Base-by-base conservation (phyloP, 805 yeast genomes). In the Starmerella cellae region DNA sequence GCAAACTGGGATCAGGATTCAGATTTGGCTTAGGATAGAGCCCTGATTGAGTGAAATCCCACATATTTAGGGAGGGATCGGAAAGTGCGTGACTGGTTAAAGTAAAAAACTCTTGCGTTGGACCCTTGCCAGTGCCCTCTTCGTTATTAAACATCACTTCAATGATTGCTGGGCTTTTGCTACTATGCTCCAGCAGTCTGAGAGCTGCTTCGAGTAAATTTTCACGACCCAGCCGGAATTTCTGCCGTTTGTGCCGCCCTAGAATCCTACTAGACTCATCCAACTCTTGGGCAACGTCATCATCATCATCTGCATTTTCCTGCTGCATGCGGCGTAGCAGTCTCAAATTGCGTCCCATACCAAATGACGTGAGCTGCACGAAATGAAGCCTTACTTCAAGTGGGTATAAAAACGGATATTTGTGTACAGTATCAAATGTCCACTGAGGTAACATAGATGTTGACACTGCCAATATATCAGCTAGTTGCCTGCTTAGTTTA, bases 71-170 rank as follows among this genome's bases (percentile, higher is more conserved):
- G 22, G 67, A 67, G 39, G 67, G 69, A 49, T 64, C 68, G 1
- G 79, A 64, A 57, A 88, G 84, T 48, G 78, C 85, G 43, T 68
- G 74, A 0, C 95, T 84, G 2, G 82, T 84, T 14, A 69, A 65
- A 0, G 96, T 76, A 55, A 84, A 88, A 56, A 91, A 88, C 60
- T 88, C 98, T 49, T 87, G 66, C 0, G 98, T 88, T 3, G 98
- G 98, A 0, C 98, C 98, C 35, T 85, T 63, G 0, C 98, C 98
- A 0, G 95, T 79, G n/a, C 97, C 98, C 5, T 71, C 95, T 58
- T 88, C 98, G 50, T 79, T 85, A 48, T 70, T 75, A 54, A 81
- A 88, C 57, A 87, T 95, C 43, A 91, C 77, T 53, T 88, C 97
- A 19, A 88, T 62, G 4, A 82, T 66, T 23, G 84, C 79, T 1